phyloP scores from a whole-genome alignment of 2,329 filamentous ascomycete species.

The Pseudopyrenochaeta lycopersici region DNA sequence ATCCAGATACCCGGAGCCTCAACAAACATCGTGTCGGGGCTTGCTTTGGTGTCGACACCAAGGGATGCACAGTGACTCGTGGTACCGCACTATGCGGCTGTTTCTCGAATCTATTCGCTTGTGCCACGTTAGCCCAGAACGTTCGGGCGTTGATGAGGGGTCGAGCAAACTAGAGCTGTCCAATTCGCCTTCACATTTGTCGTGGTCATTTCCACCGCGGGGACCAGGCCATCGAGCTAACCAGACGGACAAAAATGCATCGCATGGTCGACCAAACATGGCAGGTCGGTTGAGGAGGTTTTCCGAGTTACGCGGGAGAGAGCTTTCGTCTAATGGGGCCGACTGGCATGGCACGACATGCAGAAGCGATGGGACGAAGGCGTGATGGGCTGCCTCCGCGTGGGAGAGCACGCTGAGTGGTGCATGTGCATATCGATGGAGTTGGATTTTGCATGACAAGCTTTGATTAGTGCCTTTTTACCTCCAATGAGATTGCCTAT shows the following conservation, averaged over 20 bases:
- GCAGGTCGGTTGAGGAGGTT: slow-evolving; percentile 42
- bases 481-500: slow-evolving; percentile 39
- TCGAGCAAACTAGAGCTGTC: slow-evolving; percentile 29
- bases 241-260: slow-evolving; percentile 31
- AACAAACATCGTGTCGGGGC: slow-evolving; percentile 30
- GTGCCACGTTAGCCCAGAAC: slow-evolving; percentile 29
- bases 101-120: slow-evolving; percentile 31
- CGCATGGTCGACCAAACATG: slow-evolving; percentile 37
- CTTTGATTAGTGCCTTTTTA: slow-evolving; percentile 36
- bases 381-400: slow-evolving; percentile 15
- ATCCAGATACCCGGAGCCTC: slow-evolving; percentile 25
- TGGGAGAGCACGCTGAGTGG: slow-evolving; percentile 40
- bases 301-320: slow-evolving; percentile 32
- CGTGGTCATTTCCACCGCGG: slow-evolving; percentile 46
- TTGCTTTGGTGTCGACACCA: slow-evolving; percentile 25
- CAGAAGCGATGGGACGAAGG: slow-evolving; percentile 34
- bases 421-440: slow-evolving; percentile 34
- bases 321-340: slow-evolving; percentile 39
- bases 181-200: slow-evolving; percentile 32
- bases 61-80: slow-evolving; percentile 35
- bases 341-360: slow-evolving; percentile 39
- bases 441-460: slow-evolving; percentile 48
- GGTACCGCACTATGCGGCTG: slow-evolving; percentile 26
- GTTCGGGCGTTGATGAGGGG: slow-evolving; percentile 21
- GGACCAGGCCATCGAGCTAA: slow-evolving; percentile 31